Evolutionary conservation across 2,329 filamentous ascomycete species (phyloP), one percentile per base, ranked within the genome.

Genomic region (Aspergillus pseudonomiae): DNA sequence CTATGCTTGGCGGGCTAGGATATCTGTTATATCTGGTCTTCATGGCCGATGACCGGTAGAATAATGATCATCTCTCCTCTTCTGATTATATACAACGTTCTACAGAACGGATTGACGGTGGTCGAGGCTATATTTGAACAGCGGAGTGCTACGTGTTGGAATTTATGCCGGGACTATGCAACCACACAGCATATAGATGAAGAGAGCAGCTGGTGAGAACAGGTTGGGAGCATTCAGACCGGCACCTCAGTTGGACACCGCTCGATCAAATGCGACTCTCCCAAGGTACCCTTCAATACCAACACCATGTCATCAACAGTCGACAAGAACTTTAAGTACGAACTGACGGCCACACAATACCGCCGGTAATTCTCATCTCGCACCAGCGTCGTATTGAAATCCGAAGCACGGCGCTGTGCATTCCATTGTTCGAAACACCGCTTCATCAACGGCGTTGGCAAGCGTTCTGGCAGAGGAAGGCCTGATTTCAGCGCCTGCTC

Each of bases 361-460:
- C 56, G 48, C 9, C 61, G 61, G 45, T 62, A 62, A 10, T 55
- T 62, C 36, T 62, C 61, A 36, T 62, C 61, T n/a, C 48, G 55
- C 6, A 62, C 56, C 2, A 59, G 56, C 19, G 46, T 34, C 48
- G 36, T 59, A 12, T 19, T 59, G 39, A 62, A 48, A 10, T 45
- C 45, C 14, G 16, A 39, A 14, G 26, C 24, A 6, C 26, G 46
- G 21, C 59, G 56, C n/a, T 53, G 36, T 2, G 26, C 61, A 14
- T 48, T 21, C 61, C 61, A 62, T 9, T 30, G 46, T n/a, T 62
- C 61, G 21, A 59, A 54, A 21, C 56, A 62, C 7, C 61, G 46
- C 24, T 59, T 59, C 36, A 62, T 16, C 39, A 62, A 26, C 21
- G 61, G 61, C 1, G 61, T 59, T 19, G 61, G 61, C 3, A 62